Evolutionary conservation across 2,329 filamentous ascomycete genomes (phyloP).

Genomic region (Pseudogymnoascus sp.): DNA sequence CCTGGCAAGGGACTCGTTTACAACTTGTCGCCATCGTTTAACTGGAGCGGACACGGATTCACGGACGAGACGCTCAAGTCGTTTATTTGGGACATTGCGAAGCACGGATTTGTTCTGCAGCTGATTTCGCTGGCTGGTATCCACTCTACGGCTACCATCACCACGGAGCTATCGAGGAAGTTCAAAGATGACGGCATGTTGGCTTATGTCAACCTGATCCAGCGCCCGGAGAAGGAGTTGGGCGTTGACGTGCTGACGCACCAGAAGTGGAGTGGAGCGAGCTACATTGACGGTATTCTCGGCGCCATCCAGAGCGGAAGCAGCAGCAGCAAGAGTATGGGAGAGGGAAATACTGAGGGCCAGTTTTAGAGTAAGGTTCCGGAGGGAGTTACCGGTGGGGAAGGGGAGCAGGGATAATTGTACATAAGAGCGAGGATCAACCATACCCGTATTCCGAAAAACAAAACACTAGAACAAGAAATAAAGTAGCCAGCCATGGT

Average conservation of each 20-base stretch:
- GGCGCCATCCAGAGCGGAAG: constrained; percentile 88
- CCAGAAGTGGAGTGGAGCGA: constrained; percentile 50
- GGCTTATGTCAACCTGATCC: constrained; percentile 91
- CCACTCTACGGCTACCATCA: constrained; percentile 56
- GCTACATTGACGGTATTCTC: constrained; percentile 80
- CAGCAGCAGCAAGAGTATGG: constrained; percentile 86
- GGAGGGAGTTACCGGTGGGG: neutral
- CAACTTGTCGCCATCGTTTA: constrained; percentile 94
- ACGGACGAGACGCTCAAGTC: constrained; percentile 70
- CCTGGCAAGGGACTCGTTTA: constrained; percentile 90
- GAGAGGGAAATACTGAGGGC: constrained; percentile 82
- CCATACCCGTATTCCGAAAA: neutral
- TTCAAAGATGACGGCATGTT: constrained; percentile 94
- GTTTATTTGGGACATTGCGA: constrained; percentile 94
- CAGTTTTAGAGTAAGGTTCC: constrained; percentile 39
- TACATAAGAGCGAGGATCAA: constrained; percentile 2
- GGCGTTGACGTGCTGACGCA: constrained; percentile 35
- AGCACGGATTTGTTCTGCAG: constrained; percentile 70
- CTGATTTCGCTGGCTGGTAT: constrained; percentile 59
- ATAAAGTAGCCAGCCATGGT: neutral
- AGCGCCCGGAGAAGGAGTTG: constrained; percentile 77
- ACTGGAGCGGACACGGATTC: constrained; percentile 97
- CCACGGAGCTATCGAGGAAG: constrained; percentile 65
- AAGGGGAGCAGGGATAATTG: neutral
- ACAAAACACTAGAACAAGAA: neutral